phyloP scores from a whole-genome alignment of 1,139 yeast species.

The Geotrichum cucujoidarum region DNA sequence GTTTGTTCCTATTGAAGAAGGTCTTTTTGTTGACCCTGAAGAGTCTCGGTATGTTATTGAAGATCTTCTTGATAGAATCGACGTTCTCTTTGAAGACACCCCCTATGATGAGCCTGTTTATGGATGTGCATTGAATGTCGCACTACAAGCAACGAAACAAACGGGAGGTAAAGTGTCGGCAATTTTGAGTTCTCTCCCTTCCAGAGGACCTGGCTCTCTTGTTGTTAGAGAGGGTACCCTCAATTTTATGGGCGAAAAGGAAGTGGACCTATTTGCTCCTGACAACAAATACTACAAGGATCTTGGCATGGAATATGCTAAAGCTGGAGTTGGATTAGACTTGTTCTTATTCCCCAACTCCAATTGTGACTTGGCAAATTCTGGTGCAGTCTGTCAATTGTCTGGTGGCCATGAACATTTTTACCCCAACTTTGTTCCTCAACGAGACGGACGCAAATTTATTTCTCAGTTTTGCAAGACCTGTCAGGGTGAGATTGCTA shows the following conservation, averaged over 20 bases:
- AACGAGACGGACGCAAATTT: conserved; percentile 65
- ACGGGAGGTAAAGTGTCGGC: conserved; percentile 81
- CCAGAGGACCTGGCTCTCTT: conserved; percentile 81
- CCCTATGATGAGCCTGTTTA: conserved; percentile 64
- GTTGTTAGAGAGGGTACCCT: conserved; percentile 42
- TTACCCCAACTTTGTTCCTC: conserved; percentile 64
- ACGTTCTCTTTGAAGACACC: conserved; percentile 43
- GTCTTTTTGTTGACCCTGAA: conserved; percentile 74
- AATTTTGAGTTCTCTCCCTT: conserved; percentile 64
- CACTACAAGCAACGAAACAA: conserved; percentile 60
- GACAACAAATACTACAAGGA: conserved; percentile 60
- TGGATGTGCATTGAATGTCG: conserved; percentile 74
- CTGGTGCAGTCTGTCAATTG: conserved; percentile 58
- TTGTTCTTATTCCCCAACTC: conserved; percentile 63
- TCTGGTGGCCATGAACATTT: conserved; percentile 70
- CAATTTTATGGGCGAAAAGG: conserved; percentile 40
- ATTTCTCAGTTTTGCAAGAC: conserved; percentile 50
- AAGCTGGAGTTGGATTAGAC: conserved; percentile 68
- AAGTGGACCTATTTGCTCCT: conserved; percentile 56
- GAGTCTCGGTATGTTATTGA: conserved; percentile 62
- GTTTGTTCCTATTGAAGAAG: conserved; percentile 73
- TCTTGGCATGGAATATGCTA: conserved; percentile 54
- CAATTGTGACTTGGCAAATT: conserved; percentile 68
- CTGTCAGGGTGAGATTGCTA: conserved; percentile 46
- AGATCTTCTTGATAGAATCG: conserved; percentile 60